Base-by-base conservation (phyloP, 2,329 filamentous ascomycete species). In the Nemania abortiva region DNA sequence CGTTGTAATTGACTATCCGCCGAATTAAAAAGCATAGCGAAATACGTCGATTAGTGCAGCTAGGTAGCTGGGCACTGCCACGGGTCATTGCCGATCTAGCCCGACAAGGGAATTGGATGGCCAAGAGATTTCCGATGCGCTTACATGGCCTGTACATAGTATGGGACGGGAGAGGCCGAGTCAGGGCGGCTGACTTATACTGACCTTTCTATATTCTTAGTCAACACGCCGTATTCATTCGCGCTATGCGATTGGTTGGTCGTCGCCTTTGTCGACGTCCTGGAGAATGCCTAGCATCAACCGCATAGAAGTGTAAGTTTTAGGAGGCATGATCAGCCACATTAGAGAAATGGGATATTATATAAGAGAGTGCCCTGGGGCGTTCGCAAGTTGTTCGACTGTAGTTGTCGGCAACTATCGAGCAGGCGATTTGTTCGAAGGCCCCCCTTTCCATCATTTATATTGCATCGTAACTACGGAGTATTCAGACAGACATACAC, bases 61-160 rank as follows among this genome's bases (percentile, higher is more conserved):
- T 39, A 31, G 6, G 6, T 39, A 31, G 27, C 47, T 27, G 20
- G 18, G 66, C 66, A 53, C 45, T 58, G 66, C 62, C 56, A 63
- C 59, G 47, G 10, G 39, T 15, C 18, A 6, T 18, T 37, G 39
- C 29, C 47, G 58, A 60, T 66, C 67, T 53, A 24, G 18, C 29
- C 67, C 49, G 39, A 56, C 20, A 42, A n/a, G 27, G 47, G 52
- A 63, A 66, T 31, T 31, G 9, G 27, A 42, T 58, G 67, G 67
- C 67, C 67, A 69, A 69, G 67, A 69, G 10, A 57, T 53, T 24
- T 50, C 47, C 11, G n/a, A 11, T 37, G 34, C 34, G 34, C 34
- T 9, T 9, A 37, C 34, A 37, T 37, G 5, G 24, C 5, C 2
- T 37, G 11, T 9, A 37, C 34, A 37, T 37, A 27, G 24, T 27